Conservation (phyloP, 1,139 yeast species). For the Scheffersomyces quercinus region DNA sequence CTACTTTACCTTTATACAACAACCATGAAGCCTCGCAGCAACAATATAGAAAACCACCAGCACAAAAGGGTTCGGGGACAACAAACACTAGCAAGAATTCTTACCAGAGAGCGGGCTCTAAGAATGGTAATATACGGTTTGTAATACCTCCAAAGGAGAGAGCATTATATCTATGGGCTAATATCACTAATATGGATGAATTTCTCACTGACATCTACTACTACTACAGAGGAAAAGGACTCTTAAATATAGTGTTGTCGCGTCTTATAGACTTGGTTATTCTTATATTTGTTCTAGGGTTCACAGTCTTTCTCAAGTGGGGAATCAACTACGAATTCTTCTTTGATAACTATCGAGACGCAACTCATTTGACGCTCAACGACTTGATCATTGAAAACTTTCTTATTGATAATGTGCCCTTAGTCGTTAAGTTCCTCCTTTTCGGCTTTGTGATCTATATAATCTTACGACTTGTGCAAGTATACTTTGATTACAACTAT, state of each 20-base stretch:
- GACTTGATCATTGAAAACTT: slow-evolving; percentile 64
- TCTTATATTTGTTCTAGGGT: slow-evolving; percentile 71
- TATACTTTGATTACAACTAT: slow-evolving; percentile 50
- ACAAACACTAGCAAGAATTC: slow-evolving; percentile 11
- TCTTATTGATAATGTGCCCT: slow-evolving; percentile 49
- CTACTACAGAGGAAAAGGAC: slow-evolving; percentile 85
- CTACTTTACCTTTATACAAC: slow-evolving; percentile 6
- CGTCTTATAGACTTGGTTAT: slow-evolving; percentile 69
- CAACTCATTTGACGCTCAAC: slow-evolving; percentile 27
- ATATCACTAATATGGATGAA: slow-evolving; percentile 84
- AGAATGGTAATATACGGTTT: slow-evolving; percentile 11
- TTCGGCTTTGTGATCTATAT: slow-evolving; percentile 65
- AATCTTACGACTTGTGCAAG: slow-evolving; percentile 57
- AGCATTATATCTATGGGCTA: slow-evolving; percentile 95
- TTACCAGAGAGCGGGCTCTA: slow-evolving; percentile 10
- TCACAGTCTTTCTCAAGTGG: slow-evolving; percentile 77
- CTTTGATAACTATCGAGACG: slow-evolving; percentile 29
- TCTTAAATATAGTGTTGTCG: slow-evolving; percentile 68
- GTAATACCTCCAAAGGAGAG: slow-evolving; percentile 65
- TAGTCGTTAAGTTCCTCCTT: slow-evolving; percentile 55
- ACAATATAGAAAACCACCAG: slow-evolving; percentile 1
- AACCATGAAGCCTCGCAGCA: background rate
- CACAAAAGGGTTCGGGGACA: slow-evolving; percentile 2
- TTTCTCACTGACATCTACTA: slow-evolving; percentile 81
- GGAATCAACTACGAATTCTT: slow-evolving; percentile 69